These are phyloP conservation scores for Rubia balearica DNA, from an alignment of 305 asterid species.

Conservation along the genomic window DNA sequence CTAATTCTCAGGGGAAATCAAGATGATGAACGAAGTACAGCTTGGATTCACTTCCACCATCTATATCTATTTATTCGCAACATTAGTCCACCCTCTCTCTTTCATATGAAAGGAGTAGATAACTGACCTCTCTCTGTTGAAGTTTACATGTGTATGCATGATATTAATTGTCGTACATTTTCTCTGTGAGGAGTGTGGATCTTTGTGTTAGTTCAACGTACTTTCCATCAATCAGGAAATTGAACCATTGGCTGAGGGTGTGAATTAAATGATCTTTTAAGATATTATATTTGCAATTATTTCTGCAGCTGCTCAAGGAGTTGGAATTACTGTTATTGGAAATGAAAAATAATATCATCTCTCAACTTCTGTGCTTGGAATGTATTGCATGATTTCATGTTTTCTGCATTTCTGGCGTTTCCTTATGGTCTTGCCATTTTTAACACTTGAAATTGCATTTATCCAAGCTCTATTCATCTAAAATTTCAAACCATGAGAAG, in stretches of 20 bases:
- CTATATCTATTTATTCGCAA: too few relatives aligned
- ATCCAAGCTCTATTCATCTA: background rate
- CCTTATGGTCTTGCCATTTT: background rate
- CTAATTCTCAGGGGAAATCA: background rate
- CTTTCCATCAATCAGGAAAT: background rate
- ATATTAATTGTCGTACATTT: background rate
- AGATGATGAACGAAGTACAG: background rate
- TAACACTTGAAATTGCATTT: background rate
- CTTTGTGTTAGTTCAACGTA: background rate
- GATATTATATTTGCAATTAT: background rate
- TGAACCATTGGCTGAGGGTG: background rate
- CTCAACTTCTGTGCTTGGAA: background rate
- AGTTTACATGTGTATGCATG: background rate
- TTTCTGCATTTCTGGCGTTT: background rate
- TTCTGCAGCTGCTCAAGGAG: background rate
- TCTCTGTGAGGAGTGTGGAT: background rate
- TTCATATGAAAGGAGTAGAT: background rate
- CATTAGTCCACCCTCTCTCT: background rate
- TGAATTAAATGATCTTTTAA: background rate
- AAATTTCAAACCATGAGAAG: background rate
- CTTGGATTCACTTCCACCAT: background rate
- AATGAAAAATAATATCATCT: background rate
- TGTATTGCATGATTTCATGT: background rate
- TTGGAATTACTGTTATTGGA: background rate
- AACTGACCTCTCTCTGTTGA: background rate